Evolutionary conservation across 805 yeast species (phyloP).

Genomic region (Candida parachauliodes): DNA sequence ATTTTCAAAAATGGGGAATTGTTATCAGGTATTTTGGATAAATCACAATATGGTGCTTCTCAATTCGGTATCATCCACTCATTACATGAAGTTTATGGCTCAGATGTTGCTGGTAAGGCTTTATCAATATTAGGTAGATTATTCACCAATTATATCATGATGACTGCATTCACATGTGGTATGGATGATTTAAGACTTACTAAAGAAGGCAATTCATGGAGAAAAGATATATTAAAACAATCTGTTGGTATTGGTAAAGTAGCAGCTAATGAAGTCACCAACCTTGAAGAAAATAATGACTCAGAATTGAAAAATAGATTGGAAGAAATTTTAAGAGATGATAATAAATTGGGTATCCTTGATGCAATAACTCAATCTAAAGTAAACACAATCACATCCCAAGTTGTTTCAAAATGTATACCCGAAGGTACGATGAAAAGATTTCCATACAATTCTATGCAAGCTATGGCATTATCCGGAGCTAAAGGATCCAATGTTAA

Average conservation of each 20-base stretch:
- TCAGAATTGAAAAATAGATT: constrained; percentile 80
- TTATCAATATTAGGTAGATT: constrained; percentile 91
- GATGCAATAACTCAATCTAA: constrained; percentile 95
- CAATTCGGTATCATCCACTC: constrained; percentile 97
- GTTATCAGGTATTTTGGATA: constrained; percentile 89
- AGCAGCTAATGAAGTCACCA: constrained; percentile 94
- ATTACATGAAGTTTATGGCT: constrained; percentile 92
- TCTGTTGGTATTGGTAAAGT: constrained; percentile 80
- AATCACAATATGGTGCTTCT: constrained; percentile 97
- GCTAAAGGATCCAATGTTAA: constrained; percentile 99
- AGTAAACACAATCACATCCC: constrained; percentile 89
- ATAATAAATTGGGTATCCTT: constrained; percentile 82
- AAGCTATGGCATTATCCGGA: constrained; percentile 98
- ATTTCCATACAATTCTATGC: constrained; percentile 96
- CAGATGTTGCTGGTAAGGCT: constrained; percentile 83
- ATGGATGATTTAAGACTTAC: constrained; percentile 98
- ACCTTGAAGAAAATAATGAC: constrained; percentile 59
- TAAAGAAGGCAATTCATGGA: constrained; percentile 84
- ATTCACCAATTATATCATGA: constrained; percentile 89
- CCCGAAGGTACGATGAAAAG: constrained; percentile 95
- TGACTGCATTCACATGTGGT: constrained; percentile 97
- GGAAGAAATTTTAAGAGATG: constrained; percentile 94
- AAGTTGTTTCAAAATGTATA: constrained; percentile 89
- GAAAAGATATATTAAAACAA: constrained; percentile 74
- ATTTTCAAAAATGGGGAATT: constrained; percentile 83